Evolutionary conservation across 1,284 basidiomycete genomes (phyloP).

Genomic region (Pyrrhoderma noxium): DNA sequence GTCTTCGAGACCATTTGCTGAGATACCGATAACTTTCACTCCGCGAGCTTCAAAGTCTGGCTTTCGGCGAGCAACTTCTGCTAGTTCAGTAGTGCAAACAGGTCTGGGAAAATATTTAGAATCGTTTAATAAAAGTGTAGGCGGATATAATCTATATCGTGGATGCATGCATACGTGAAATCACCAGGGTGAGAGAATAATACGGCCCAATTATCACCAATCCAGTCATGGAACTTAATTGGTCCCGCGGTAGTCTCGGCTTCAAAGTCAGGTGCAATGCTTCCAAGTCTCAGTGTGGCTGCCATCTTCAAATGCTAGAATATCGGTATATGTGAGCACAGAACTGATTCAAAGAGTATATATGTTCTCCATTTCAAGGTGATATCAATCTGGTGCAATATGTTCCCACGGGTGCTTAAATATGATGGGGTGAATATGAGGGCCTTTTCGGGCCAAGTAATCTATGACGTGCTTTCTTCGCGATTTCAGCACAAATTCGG

Average conservation of each 20-base stretch:
- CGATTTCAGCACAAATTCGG: too few relatives aligned
- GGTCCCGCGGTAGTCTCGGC: constrained; percentile 74
- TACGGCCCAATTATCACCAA: constrained; percentile 79
- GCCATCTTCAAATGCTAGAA: constrained; percentile 6
- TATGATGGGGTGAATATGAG: too few relatives aligned
- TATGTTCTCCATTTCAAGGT: background rate
- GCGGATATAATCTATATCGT: background rate
- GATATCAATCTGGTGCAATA: constrained; percentile 7
- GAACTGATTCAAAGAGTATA: background rate
- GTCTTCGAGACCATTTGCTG: constrained; percentile 82
- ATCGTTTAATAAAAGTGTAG: constrained; percentile 43
- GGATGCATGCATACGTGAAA: constrained; percentile 16
- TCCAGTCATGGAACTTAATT: constrained; percentile 90
- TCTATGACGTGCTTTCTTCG: too few relatives aligned
- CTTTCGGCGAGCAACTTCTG: constrained; percentile 85
- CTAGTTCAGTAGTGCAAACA: constrained; percentile 95
- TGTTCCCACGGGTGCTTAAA: constrained; percentile 16
- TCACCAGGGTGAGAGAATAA: constrained; percentile 18
- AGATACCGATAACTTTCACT: constrained; percentile 93
- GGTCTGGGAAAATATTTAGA: constrained; percentile 68
- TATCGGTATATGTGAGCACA: background rate
- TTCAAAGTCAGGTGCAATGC: constrained; percentile 74
- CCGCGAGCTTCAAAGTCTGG: constrained; percentile 81
- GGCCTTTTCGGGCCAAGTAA: too few relatives aligned
- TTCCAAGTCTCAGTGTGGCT: constrained; percentile 58